Percentiles rank a stretch among this genome's conserved stretches.
phyloP scores from a whole-genome alignment of 2,329 filamentous ascomycete genomes.

The Phialemoniopsis sp. region DNA sequence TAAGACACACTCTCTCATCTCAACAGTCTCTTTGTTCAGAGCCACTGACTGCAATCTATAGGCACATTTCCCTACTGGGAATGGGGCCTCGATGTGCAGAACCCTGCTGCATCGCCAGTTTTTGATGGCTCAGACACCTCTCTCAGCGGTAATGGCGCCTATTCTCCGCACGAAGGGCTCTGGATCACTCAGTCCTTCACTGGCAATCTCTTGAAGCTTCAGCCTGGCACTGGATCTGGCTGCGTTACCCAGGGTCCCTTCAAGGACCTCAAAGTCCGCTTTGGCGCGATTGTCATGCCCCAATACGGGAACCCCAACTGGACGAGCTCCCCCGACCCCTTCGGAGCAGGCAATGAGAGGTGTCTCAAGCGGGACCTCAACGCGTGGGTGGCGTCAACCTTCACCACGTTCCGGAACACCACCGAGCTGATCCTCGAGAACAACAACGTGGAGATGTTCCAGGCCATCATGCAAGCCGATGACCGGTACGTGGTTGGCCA shows the following conservation, averaged over 20 bases:
- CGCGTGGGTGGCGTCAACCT: constrained; percentile 16
- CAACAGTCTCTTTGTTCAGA: too few species aligned
- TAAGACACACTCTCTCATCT: constrained; percentile 16
- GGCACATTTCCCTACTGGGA: constrained; percentile 25
- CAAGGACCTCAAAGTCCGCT: constrained; percentile 29
- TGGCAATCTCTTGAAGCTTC: constrained; percentile 20
- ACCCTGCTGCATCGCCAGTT: constrained; percentile 31
- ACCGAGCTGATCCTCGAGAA: constrained; percentile 23
- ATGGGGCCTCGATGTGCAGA: constrained; percentile 31
- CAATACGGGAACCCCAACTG: constrained; percentile 11
- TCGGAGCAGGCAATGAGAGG: constrained; percentile 31
- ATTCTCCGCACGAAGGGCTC: constrained; percentile 14
- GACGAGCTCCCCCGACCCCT: constrained; percentile 15
- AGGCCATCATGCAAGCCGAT: constrained; percentile 28
- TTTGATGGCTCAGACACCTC: constrained; percentile 41
- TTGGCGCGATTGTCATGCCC: constrained; percentile 26
- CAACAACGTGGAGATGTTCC: constrained; percentile 24
- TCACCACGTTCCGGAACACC: constrained; percentile 16
- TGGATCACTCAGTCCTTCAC: constrained; percentile 2
- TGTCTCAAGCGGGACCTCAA: constrained; percentile 37
- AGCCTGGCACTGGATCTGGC: constrained; percentile 46
- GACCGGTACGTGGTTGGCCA: constrained; percentile 17
- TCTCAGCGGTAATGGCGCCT: constrained; percentile 37
- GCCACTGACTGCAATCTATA: neutral
- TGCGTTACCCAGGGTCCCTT: constrained; percentile 45